Percentiles rank a stretch among this genome's conserved stretches.
phyloP scores from a whole-genome alignment of 2,329 filamentous ascomycete genomes.

The Aureobasidium subglaciale region DNA sequence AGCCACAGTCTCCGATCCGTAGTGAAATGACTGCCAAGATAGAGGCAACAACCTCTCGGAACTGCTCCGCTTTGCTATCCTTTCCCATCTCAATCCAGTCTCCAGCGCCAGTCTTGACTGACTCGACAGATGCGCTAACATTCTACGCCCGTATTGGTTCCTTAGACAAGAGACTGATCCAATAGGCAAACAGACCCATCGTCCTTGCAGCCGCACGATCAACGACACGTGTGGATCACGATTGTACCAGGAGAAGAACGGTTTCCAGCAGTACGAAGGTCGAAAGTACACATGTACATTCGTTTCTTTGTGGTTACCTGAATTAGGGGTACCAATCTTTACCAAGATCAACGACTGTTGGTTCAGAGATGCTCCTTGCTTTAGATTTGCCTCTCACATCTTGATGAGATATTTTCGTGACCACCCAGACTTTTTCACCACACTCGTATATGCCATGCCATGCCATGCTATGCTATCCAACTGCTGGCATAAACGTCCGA shows the following conservation, averaged over 20 bases:
- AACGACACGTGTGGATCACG: constrained; percentile 8
- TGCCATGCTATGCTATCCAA: too few relatives aligned
- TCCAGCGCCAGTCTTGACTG: constrained; percentile 1
- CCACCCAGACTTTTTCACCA: not conserved
- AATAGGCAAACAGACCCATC: not conserved
- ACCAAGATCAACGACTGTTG: not conserved
- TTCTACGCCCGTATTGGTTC: not conserved
- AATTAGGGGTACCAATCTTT: not conserved
- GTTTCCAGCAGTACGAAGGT: not conserved
- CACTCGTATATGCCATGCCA: not conserved
- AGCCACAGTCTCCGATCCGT: not conserved
- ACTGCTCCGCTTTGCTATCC: not conserved
- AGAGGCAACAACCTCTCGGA: not conserved
- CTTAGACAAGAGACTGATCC: not conserved
- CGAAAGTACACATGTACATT: constrained; percentile 2
- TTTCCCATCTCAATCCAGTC: not conserved
- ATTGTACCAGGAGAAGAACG: not conserved
- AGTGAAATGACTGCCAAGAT: not conserved
- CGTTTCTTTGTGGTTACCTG: not conserved
- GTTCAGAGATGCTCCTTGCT: not conserved
- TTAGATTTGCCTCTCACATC: not conserved
- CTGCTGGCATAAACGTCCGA: not conserved
- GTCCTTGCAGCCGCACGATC: not conserved
- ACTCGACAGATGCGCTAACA: constrained; percentile 9
- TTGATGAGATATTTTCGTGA: not conserved